Evolutionary conservation across 1,284 basidiomycete species (phyloP).

Genomic region (Ustilago vetiveriae): DNA sequence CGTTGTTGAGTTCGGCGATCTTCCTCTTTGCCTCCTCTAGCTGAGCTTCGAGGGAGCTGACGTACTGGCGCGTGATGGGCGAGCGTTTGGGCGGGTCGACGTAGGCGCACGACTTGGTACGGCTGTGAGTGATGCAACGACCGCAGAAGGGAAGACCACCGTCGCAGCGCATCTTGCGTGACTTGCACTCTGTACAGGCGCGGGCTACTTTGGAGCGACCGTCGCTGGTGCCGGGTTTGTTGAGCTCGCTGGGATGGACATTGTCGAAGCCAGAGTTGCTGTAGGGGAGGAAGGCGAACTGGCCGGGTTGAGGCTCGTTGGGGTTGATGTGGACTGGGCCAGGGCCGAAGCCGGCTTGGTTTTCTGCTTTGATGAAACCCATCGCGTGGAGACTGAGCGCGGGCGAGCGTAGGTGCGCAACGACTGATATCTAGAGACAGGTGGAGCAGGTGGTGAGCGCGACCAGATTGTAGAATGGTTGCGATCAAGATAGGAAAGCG

Average conservation of each 20-base stretch:
- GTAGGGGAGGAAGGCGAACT: conserved; percentile 46
- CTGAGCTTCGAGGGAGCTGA: conserved; percentile 46
- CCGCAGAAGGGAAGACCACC: conserved; percentile 53
- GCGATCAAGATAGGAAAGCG: neutral
- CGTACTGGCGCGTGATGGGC: conserved; percentile 51
- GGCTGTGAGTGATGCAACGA: conserved; percentile 51
- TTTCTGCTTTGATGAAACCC: conserved; percentile 50
- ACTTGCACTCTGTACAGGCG: conserved; percentile 52
- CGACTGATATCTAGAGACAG: no score
- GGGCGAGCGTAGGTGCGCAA: no score
- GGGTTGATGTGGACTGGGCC: conserved; percentile 28
- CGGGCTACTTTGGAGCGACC: conserved; percentile 47
- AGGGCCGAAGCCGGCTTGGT: conserved; percentile 30
- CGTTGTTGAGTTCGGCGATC: conserved; percentile 34
- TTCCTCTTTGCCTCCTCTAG: conserved; percentile 39
- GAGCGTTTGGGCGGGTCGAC: conserved; percentile 52
- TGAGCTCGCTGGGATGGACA: conserved; percentile 42
- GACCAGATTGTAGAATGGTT: no score
- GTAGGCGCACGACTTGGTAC: conserved; percentile 52
- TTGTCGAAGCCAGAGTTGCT: conserved; percentile 40
- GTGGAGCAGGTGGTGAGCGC: no score
- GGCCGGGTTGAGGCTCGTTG: conserved; percentile 34
- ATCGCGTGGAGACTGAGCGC: no score
- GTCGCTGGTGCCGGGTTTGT: conserved; percentile 43
- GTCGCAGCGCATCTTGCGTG: conserved; percentile 53